Conservation (phyloP, 768 basidiomycete species). For the Coprinopsis marcescibilis region DNA sequence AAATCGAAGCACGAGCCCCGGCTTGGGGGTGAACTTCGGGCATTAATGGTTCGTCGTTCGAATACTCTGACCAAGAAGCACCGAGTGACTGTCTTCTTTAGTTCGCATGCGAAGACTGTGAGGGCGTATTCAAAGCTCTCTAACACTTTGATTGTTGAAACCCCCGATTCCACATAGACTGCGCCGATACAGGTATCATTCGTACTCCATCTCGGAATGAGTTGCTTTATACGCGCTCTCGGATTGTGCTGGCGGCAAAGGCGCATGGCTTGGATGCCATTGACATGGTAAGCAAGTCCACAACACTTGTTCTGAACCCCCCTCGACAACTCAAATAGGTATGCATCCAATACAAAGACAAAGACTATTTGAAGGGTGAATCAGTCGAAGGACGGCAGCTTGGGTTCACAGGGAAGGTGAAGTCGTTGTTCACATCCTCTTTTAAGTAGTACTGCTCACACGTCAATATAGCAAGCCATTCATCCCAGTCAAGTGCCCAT, state of each 20-base stretch:
- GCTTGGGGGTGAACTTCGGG: slow-evolving; percentile 50
- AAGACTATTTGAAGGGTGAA: slow-evolving; percentile 61
- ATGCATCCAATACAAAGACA: slow-evolving; percentile 82
- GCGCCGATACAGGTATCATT: slow-evolving; percentile 81
- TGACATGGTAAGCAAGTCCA: slow-evolving; percentile 62
- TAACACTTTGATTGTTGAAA: background rate
- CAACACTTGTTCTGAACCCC: background rate
- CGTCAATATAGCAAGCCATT: slow-evolving; percentile 73
- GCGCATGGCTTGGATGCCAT: slow-evolving; percentile 81
- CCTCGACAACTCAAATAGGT: slow-evolving; percentile 43
- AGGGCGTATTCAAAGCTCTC: slow-evolving; percentile 13
- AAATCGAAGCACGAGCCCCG: slow-evolving; percentile 41
- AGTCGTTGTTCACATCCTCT: background rate
- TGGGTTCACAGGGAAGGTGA: slow-evolving; percentile 89
- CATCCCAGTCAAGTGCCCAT: slow-evolving; percentile 79
- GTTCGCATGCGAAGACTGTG: slow-evolving; percentile 97
- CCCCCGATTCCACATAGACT: slow-evolving; percentile 44
- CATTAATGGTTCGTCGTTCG: slow-evolving; percentile 52
- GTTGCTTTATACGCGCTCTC: slow-evolving; percentile 77
- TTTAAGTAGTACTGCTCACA: background rate
- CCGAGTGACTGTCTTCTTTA: slow-evolving; percentile 24
- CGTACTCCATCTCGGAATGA: slow-evolving; percentile 72
- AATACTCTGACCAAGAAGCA: background rate
- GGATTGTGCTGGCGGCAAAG: slow-evolving; percentile 75
- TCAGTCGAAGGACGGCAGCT: slow-evolving; percentile 72